phyloP scores from a whole-genome alignment of 176 grass and related monocot genomes.

The Zoysia japonica region DNA sequence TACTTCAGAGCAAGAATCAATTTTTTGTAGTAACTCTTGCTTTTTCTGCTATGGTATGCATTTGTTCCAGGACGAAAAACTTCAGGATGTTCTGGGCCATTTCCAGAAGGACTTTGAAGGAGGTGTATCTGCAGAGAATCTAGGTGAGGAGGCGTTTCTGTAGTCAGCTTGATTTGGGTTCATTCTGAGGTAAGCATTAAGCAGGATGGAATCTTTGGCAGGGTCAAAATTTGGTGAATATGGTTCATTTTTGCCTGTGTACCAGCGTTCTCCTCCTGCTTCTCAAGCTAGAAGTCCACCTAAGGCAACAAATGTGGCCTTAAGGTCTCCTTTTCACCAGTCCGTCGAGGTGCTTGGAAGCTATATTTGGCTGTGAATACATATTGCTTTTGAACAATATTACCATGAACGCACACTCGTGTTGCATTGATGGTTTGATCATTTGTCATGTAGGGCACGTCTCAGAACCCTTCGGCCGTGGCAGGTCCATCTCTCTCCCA shows the following conservation, averaged over 20 bases:
- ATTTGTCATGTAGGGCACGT: slow-evolving; percentile 56
- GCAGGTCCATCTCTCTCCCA: slow-evolving; percentile 53
- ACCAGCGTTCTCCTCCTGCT: slow-evolving; percentile 74
- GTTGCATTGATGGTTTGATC: slow-evolving; percentile 43
- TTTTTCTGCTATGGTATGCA: slow-evolving; percentile 3
- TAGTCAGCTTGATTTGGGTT: slow-evolving; percentile 32
- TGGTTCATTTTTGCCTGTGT: slow-evolving; percentile 89
- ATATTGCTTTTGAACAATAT: slow-evolving; percentile 35
- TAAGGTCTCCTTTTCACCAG: slow-evolving; percentile 64
- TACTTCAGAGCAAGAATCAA: not conserved
- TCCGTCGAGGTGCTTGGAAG: slow-evolving; percentile 61
- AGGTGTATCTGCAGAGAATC: slow-evolving; percentile 82
- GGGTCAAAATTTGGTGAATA: slow-evolving; percentile 93
- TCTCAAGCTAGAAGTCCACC: slow-evolving; percentile 63
- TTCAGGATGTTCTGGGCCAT: slow-evolving; percentile 79
- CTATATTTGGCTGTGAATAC: slow-evolving; percentile 39
- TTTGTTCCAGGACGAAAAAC: slow-evolving; percentile 80
- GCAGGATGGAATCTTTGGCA: slow-evolving; percentile 39
- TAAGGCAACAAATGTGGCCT: slow-evolving; percentile 43
- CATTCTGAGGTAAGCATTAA: slow-evolving; percentile 38
- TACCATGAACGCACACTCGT: slow-evolving; percentile 26
- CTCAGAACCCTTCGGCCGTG: slow-evolving; percentile 48
- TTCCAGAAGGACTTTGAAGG: slow-evolving; percentile 89
- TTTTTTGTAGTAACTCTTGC: slow-evolving; percentile 25
- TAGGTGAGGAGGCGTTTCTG: slow-evolving; percentile 61